Base-by-base conservation (phyloP, 345 rosid genomes). In the Anastatica hierochuntica region DNA sequence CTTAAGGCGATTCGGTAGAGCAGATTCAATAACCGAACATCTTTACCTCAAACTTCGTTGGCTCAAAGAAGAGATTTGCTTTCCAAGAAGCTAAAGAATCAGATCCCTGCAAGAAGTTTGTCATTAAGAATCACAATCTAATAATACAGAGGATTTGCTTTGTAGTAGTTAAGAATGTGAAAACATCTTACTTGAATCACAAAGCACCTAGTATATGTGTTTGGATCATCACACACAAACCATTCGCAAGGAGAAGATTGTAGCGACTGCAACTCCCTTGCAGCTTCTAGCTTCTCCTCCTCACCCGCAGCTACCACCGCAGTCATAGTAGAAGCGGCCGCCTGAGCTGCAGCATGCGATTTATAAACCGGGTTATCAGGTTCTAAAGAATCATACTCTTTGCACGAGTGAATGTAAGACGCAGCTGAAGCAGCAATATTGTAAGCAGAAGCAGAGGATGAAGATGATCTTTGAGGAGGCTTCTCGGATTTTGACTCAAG, bases 401-500 rank as follows among this genome's bases (percentile, higher is more conserved):
- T 31, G 78, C 73, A 18, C 4, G 76, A 53, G 76, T 80, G 96
- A 56, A 82, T 80, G 48, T 77, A 87, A 16, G 79, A 73, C 8
- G 98, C 98, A 23, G 95, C 96, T 6, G 98, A 86, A 69, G 92
- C 98, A 52, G 98, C 98, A 43, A 90, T 90, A 29, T 76, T 84
- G 58, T 80, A 80, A 49, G 88, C 95, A 43, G 79, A 74, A 24
- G 72, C 66, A 20, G 88, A 68, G 35, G 69, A 43, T 7, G 66
- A 53, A 26, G 41, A 17, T 21, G 70, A 58, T 26, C 53, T 52
- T 26, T 51, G 68, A n/a, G 72, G 66, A 39, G 49, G 56, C 53
- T 61, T 78, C 59, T 60, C 60, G 39, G 71, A 68, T 14, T 62
- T 38, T 3, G 54, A 49, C 50, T 43, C 62, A 2, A 13, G 12